Evolutionary conservation across 805 yeast genomes (phyloP).

Genomic region (Candida glaebosa): DNA sequence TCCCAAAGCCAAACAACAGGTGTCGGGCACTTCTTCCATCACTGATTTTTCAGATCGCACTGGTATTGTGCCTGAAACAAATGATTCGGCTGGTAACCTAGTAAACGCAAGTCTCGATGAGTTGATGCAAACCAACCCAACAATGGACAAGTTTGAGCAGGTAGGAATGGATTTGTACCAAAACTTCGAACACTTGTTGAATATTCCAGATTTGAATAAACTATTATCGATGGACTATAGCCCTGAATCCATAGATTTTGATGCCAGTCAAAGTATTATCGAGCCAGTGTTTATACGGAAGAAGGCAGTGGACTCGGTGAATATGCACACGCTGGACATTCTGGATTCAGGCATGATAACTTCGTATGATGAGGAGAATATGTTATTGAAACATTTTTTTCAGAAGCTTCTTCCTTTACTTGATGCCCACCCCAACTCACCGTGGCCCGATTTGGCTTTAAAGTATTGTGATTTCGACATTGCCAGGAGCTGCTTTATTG

Average conservation of each 20-base stretch:
- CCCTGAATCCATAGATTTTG: not conserved
- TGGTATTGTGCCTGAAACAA: no score
- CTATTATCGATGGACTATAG: conserved; percentile 1
- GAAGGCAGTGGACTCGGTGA: not conserved
- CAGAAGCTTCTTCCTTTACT: conserved; percentile 49
- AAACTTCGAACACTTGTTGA: conserved; percentile 20
- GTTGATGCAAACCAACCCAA: not conserved
- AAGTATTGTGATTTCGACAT: conserved; percentile 56
- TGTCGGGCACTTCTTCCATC: not conserved
- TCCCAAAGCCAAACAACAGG: not conserved
- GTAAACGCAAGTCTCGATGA: not conserved
- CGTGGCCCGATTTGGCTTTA: conserved; percentile 59
- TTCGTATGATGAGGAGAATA: conserved; percentile 44
- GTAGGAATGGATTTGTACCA: conserved; percentile 23
- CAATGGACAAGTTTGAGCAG: conserved; percentile 12
- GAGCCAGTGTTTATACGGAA: not conserved
- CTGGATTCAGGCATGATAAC: conserved; percentile 2
- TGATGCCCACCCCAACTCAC: conserved; percentile 59
- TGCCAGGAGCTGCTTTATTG: conserved; percentile 55
- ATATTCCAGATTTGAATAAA: conserved; percentile 6
- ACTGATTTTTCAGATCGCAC: no score
- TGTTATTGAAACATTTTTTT: conserved; percentile 54
- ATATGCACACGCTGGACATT: not conserved
- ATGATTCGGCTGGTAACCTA: not conserved
- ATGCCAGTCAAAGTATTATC: not conserved